Evolutionary conservation across 1,284 basidiomycete species (phyloP), one percentile per base, ranked within the genome.

Genomic region (Filobasidium uniguttulatum): DNA sequence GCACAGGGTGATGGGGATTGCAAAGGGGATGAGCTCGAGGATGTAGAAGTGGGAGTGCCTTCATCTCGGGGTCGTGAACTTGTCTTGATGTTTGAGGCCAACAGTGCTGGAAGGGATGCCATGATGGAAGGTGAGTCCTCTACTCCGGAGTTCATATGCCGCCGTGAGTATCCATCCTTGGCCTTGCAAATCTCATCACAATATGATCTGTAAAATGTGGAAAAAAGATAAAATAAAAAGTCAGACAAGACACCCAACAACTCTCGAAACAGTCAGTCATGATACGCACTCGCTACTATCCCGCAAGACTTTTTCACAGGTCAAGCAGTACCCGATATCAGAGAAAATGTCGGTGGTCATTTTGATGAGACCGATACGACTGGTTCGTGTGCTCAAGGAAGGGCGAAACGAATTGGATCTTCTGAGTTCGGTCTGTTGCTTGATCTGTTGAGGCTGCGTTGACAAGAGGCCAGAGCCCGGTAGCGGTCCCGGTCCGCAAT

Each of bases 341-440:
- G 46, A 45, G 33, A 55, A 55, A 44, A 55, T 52, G 40, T 50
- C 49, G 23, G 49, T 40, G 15, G 50, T 52, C 53, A 53, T 53
- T 17, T 22, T 53, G 40, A 8, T 28, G 15, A 20, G 19, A 19
- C 23, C 37, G 20, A 43, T 28, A 14, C 22, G n/a, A n/a, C n/a
- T n/a, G n/a, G n/a, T n/a, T n/a, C n/a, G n/a, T n/a, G n/a, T n/a
- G n/a, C n/a, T n/a, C n/a, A n/a, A n/a, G n/a, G n/a, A n/a, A n/a
- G n/a, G n/a, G n/a, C n/a, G n/a, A n/a, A n/a, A n/a, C n/a, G n/a
- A n/a, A n/a, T n/a, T n/a, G n/a, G n/a, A n/a, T n/a, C n/a, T n/a
- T n/a, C n/a, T n/a, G n/a, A n/a, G n/a, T n/a, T n/a, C n/a, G n/a
- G n/a, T n/a, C n/a, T n/a, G n/a, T n/a, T n/a, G n/a, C n/a, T n/a